Conservation (phyloP, 805 yeast species). For the Phaffomyces antillensis region DNA sequence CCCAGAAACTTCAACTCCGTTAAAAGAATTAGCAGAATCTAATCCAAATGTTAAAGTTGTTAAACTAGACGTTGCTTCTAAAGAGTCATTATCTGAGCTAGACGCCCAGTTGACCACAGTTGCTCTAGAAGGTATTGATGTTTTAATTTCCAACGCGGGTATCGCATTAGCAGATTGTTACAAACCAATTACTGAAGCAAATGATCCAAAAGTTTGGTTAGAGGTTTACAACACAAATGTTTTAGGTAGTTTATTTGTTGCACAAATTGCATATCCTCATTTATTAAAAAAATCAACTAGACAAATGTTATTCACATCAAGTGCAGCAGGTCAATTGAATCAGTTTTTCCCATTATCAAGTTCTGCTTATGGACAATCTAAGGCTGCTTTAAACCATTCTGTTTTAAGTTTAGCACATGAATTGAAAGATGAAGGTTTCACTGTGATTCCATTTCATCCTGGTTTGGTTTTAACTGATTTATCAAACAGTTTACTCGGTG, state of each 20-base stretch:
- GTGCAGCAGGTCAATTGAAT: conserved; percentile 18
- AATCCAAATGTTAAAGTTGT: conserved; percentile 6
- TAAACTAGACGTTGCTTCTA: conserved; percentile 6
- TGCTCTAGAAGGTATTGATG: conserved; percentile 10
- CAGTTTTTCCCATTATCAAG: conserved; percentile 6
- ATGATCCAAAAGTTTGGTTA: not conserved
- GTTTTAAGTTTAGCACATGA: conserved; percentile 24
- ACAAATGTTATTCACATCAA: conserved; percentile 20
- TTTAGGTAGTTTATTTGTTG: conserved; percentile 7
- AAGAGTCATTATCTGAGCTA: conserved; percentile 9
- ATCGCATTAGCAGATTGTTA: not conserved
- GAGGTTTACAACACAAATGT: conserved; percentile 4
- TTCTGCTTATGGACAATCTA: conserved; percentile 26
- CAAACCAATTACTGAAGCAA: not conserved
- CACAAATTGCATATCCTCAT: conserved; percentile 9
- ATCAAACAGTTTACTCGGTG: conserved; percentile 10
- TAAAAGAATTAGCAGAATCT: conserved; percentile 2
- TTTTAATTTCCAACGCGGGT: conserved; percentile 14
- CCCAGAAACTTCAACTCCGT: not conserved
- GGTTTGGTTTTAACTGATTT: conserved; percentile 33
- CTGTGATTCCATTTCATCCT: conserved; percentile 30
- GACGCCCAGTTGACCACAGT: conserved; percentile 1
- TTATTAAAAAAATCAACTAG: conserved; percentile 14
- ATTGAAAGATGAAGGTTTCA: conserved; percentile 22
- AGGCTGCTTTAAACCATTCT: conserved; percentile 29